Base-by-base conservation (phyloP, 345 rosid species). In the Mallotus nudiflorus region DNA sequence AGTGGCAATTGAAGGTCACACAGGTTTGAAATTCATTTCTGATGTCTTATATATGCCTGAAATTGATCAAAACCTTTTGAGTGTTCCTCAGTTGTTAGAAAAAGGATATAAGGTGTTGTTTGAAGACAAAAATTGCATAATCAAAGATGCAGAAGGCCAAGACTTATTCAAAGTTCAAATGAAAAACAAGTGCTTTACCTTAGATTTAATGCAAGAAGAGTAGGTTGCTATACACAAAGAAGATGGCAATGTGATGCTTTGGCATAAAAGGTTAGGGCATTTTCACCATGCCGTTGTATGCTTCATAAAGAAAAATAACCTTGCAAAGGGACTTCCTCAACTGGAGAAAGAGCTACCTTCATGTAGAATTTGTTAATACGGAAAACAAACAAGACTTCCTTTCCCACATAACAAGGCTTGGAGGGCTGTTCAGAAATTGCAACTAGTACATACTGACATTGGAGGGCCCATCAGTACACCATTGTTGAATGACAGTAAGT, bases 11-110 rank as follows among this genome's bases (percentile, higher is more conserved):
- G 37, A 33, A 33, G 37, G 37, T 33, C 37, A 33, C 37, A 33
- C 37, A 33, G 37, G 14, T 42, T 42, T 42, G 46, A 42, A 42
- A 42, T 42, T 42, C 1, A 42, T 42, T 42, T 42, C 46, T 42
- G 27, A 56, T 56, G 20, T 20, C 0, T 28, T 56, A 28, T 56
- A 56, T 27, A 19, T 27, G 27, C 37, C 19, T 27, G 19, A 56
- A 56, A 56, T 56, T 56, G 11, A 56, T 27, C 33, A 56, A 27
- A 56, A 28, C 61, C 6, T 56, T 56, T 56, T 56, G 37, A 56
- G 61, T 56, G 46, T 42, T 42, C 2, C 13, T 42, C 11, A 42
- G 46, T 12, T 42, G 14, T 12, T 42, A 12, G 46, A 42, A 42
- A 42, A 42, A 42, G 46, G 46, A 42, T 42, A 42, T 42, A 42